Percentiles rank a stretch among this genome's conserved stretches.
phyloP scores from a whole-genome alignment of 345 rosid species.

The Corymbia maculata region DNA sequence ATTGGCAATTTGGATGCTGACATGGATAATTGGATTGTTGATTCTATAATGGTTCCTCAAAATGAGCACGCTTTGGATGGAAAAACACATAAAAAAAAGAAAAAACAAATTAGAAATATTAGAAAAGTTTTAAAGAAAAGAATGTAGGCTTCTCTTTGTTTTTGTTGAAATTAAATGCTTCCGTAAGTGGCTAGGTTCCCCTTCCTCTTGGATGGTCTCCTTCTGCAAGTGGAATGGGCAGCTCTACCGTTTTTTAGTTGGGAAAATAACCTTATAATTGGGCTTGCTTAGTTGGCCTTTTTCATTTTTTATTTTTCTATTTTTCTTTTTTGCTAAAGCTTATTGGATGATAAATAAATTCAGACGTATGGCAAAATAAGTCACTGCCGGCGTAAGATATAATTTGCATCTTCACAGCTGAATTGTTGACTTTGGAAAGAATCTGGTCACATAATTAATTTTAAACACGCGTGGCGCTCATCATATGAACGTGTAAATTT shows the following conservation, averaged over 20 bases:
- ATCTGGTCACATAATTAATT: not conserved
- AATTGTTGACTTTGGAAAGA: not conserved
- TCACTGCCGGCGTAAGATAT: not conserved
- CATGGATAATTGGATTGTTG: not conserved
- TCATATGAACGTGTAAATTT: not conserved
- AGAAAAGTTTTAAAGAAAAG: too few species aligned
- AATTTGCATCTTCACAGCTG: not conserved
- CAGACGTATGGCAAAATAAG: not conserved
- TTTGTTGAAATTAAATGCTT: not conserved
- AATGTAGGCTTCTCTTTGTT: not conserved
- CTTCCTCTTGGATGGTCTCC: not conserved
- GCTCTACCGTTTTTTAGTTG: not conserved
- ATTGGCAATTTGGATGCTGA: not conserved
- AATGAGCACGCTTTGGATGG: not conserved
- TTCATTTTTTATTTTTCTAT: too few species aligned
- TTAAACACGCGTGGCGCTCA: not conserved
- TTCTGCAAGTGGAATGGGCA: not conserved
- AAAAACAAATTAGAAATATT: too few species aligned
- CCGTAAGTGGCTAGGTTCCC: not conserved
- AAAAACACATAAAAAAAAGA: too few species aligned
- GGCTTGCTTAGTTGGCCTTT: not conserved
- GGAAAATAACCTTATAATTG: not conserved
- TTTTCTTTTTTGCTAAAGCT: not conserved
- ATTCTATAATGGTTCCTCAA: not conserved
- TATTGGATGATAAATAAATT: not conserved